Percentiles rank a stretch among this genome's conserved stretches.
Conservation (phyloP, 2,329 filamentous ascomycete genomes). For the Pestalotiopsis sp. region DNA sequence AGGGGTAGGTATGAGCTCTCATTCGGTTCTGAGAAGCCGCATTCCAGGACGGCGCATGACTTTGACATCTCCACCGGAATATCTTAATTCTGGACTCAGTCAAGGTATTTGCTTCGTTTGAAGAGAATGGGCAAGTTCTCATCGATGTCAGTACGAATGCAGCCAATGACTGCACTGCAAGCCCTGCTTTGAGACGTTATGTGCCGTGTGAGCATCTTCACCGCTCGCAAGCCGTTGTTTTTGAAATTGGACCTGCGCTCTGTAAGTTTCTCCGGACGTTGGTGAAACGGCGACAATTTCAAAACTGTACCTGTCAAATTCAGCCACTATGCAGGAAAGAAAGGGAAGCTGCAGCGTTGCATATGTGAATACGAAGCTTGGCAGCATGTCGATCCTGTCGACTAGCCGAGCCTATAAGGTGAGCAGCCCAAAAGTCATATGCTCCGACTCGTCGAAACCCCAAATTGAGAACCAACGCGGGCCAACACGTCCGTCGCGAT, state of each 20-base stretch:
- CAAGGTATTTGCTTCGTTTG: background rate
- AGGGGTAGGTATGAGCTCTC: too few species aligned
- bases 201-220: background rate
- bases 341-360: conserved; percentile 5
- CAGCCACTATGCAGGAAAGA: background rate
- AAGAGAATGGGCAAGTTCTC: background rate
- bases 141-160: background rate
- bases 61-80: background rate
- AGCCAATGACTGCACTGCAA: background rate
- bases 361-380: conserved; percentile 11
- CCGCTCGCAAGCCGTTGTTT: background rate
- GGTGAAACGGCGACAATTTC: background rate
- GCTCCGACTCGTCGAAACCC: background rate
- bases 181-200: background rate
- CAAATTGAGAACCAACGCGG: background rate
- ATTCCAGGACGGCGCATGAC: background rate
- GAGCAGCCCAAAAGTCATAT: background rate
- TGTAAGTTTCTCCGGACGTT: background rate
- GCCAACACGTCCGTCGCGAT: background rate
- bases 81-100: background rate
- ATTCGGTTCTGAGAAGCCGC: background rate
- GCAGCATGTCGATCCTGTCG: conserved; percentile 1
- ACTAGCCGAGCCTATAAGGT: background rate
- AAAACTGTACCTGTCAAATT: background rate
- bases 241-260: background rate